Percentiles rank a stretch among this genome's conserved stretches.
Evolutionary conservation across 2,329 filamentous ascomycete genomes (phyloP).

Genomic region (Hypoxylon sp.): DNA sequence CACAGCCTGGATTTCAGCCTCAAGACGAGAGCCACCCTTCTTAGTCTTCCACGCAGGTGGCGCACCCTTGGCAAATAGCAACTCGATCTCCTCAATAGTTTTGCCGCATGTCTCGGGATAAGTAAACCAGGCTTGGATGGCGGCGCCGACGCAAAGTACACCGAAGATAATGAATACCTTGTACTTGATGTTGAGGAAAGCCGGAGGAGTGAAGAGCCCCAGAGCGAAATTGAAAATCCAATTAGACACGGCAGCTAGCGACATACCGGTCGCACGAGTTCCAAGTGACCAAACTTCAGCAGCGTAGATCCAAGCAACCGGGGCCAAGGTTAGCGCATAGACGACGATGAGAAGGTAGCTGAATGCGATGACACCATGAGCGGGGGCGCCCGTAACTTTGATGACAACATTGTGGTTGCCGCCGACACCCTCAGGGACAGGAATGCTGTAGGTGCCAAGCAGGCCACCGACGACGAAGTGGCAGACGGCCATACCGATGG

Average conservation of each 20-base stretch:
- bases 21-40: conserved; percentile 51
- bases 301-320: conserved; percentile 76
- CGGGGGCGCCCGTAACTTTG: conserved; percentile 64
- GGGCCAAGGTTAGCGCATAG: conserved; percentile 74
- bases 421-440: conserved; percentile 61
- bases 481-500: conserved; percentile 74
- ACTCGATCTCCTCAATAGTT: conserved; percentile 59
- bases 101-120: conserved; percentile 58
- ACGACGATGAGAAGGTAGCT: conserved; percentile 75
- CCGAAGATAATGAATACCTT: conserved; percentile 63
- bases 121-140: conserved; percentile 55
- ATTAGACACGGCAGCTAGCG: conserved; percentile 68
- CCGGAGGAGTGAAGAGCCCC: conserved; percentile 70
- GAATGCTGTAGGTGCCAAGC: conserved; percentile 63
- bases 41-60: conserved; percentile 59
- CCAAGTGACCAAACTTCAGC: conserved; percentile 75
- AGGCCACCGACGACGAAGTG: conserved; percentile 69
- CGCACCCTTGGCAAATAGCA: conserved; percentile 55
- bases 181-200: conserved; percentile 71
- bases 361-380: conserved; percentile 75
- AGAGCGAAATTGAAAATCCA: conserved; percentile 73
- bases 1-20: conserved; percentile 52
- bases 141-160: conserved; percentile 55
- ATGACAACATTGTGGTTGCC: conserved; percentile 69
- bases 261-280: conserved; percentile 72